Evolutionary conservation across 1,284 basidiomycete genomes (phyloP), one percentile per base, ranked within the genome.

Genomic region (Moniliella sp.): DNA sequence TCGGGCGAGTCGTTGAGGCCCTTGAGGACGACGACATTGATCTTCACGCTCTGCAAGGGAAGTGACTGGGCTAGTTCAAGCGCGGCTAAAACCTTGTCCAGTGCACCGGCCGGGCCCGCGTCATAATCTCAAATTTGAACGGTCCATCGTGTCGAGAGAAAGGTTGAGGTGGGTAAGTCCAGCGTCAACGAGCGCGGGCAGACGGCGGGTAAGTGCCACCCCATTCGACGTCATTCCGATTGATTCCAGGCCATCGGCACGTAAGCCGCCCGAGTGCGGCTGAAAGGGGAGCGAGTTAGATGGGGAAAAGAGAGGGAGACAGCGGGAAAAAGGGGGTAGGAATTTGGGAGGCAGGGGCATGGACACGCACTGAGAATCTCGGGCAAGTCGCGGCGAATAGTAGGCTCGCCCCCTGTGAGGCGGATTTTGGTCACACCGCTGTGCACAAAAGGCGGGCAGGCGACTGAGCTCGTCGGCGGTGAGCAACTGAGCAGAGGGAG

Each of bases 221-320:
- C 81, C 80, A 54, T 84, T 84, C 36, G 70, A 76, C 7, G 81
- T 84, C 73, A 84, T 80, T 11, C 72, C 81, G 42, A 84, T 76
- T 5, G 78, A 74, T 19, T 70, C 58, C 7, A 84, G 66, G 3
- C 78, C 79, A 41, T 67, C 53, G 16, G 61, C 37, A 25, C 39
- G 41, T 23, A 48, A 42, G 8, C 30, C 26, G 11, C 37, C 29
- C 36, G 56, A 36, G n/a, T 11, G n/a, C 11, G 23, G 13, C 12
- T 15, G 9, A 32, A 25, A 15, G 30, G 5, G 25, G 18, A 32
- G 11, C 19, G 25, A 18, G 11, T 32, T 18, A n/a, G 7, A 12
- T 15, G 16, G n/a, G 25, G 19, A 11, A 3, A 11, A 32, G n/a
- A 5, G 16, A 23, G 27, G 12, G 17, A 15, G n/a, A 16, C 13